phyloP scores from a whole-genome alignment of 1,139 yeast species.

The Blastobotrys buckinghamii region DNA sequence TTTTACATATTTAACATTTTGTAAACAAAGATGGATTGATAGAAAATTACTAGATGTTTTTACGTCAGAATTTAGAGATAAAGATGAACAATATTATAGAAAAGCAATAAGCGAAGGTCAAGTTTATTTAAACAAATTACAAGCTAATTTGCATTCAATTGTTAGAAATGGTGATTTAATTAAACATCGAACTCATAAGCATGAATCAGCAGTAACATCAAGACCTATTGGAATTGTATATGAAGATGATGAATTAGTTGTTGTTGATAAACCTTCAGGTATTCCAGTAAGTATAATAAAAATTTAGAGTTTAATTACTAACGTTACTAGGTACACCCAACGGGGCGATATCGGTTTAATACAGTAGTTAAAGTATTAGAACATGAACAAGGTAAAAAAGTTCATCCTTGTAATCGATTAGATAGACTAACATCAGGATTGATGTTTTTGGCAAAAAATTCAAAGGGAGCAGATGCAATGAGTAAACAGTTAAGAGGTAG shows the following conservation, averaged over 20 bases:
- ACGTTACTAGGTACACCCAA: conserved; percentile 57
- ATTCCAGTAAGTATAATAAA: conserved; percentile 53
- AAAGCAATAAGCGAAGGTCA: conserved; percentile 64
- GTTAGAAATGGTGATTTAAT: conserved; percentile 82
- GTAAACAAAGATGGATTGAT: conserved; percentile 90
- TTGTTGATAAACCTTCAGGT: conserved; percentile 91
- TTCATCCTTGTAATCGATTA: conserved; percentile 86
- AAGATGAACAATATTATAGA: conserved; percentile 60
- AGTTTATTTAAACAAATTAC: conserved; percentile 62
- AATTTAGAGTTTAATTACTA: not conserved
- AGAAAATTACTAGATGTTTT: conserved; percentile 73
- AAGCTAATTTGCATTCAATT: conserved; percentile 59
- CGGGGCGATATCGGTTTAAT: conserved; percentile 86
- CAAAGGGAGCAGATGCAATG: conserved; percentile 73
- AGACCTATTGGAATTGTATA: conserved; percentile 64
- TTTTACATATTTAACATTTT: conserved; percentile 83
- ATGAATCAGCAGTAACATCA: conserved; percentile 85
- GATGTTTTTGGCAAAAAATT: conserved; percentile 84
- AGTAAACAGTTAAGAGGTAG: conserved; percentile 71
- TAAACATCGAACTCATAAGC: conserved; percentile 76
- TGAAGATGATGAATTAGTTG: conserved; percentile 74
- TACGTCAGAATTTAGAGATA: conserved; percentile 75
- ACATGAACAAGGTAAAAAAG: conserved; percentile 55
- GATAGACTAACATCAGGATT: conserved; percentile 92
- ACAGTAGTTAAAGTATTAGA: conserved; percentile 79